Evolutionary conservation across 2,329 filamentous ascomycete species (phyloP).

Genomic region (Sporothrix pallida): DNA sequence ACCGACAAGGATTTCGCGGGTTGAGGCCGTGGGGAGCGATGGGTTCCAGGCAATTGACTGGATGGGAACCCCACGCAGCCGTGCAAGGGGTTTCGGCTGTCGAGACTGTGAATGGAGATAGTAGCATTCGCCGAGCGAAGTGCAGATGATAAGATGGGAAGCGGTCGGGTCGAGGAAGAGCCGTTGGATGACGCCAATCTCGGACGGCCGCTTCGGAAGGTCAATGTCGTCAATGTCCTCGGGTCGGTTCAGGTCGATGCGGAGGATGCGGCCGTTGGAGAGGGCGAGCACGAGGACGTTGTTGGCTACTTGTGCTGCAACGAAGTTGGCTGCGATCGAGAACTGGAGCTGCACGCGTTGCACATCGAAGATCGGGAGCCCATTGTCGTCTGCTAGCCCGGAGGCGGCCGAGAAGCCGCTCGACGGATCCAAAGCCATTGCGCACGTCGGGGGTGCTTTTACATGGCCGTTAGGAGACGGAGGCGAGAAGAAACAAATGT

Average conservation of each 20-base stretch:
- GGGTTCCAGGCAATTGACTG: conserved; percentile 96
- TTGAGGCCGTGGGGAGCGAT: conserved; percentile 88
- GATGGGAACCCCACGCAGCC: conserved; percentile 83
- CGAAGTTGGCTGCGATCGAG: conserved; percentile 92
- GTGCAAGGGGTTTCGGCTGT: conserved; percentile 79
- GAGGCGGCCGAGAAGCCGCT: conserved; percentile 70
- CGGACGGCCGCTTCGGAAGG: conserved; percentile 88
- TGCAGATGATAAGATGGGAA: conserved; percentile 90
- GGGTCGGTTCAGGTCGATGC: conserved; percentile 91
- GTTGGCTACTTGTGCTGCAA: conserved; percentile 94
- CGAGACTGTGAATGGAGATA: conserved; percentile 96
- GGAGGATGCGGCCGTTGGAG: conserved; percentile 87
- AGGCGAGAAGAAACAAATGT: background rate
- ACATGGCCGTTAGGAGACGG: conserved; percentile 28
- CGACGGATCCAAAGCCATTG: conserved; percentile 70
- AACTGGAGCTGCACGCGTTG: conserved; percentile 93
- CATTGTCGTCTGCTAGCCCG: conserved; percentile 59
- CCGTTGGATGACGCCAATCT: conserved; percentile 88
- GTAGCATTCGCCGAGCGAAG: conserved; percentile 91
- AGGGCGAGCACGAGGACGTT: conserved; percentile 93
- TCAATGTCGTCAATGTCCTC: conserved; percentile 99
- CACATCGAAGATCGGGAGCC: conserved; percentile 91
- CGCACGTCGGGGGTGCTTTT: conserved; percentile 14
- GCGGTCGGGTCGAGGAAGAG: conserved; percentile 98
- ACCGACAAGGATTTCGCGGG: conserved; percentile 89